Base-by-base conservation (phyloP, 441 rosid species). In the Jatropha podagrica region DNA sequence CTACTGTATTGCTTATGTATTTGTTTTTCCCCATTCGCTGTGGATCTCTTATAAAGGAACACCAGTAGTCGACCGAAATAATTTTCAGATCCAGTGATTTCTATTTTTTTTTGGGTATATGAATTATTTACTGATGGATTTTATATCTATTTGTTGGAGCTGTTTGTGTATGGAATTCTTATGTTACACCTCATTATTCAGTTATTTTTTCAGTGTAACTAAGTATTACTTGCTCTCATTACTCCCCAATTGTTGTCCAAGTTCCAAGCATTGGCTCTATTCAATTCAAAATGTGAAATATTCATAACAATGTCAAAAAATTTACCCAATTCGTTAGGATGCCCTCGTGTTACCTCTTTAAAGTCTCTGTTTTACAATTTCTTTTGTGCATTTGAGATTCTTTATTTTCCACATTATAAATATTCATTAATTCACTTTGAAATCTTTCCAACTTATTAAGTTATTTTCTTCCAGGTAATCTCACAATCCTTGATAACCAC, bases 401-500 rank as follows among this genome's bases (percentile, higher is more conserved):
- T 70, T 49, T 10, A 27, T 27, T 60, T 59, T 72, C 69, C 18
- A 2, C 10, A 46, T 6, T 23, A 46, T 15, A 23, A 5, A 13
- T 40, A 20, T 54, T 17, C 62, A 56, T 71, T 40, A 7, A 42
- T 71, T 70, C 8, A 58, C 72, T 56, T 67, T 9, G 11, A 5
- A 52, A 73, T 51, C 69, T 60, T 69, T 12, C 49, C 52, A 42
- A 69, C 62, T 71, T 75, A 20, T 65, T 44, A 18, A 46, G 74
- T 9, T 23, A 49, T 65, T 76, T 70, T 54, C 58, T 77, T 74
- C 26, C 86, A 92, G 98, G 90, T 88, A 81, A 79, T 93, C 58
- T 86, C 88, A 49, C 96, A 86, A 78, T 84, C 91, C 77, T 77
- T 89, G 75, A 85, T 88, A 68, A 82, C 89, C 65, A 79, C 83